Evolutionary conservation across 2,329 filamentous ascomycete genomes (phyloP).

Genomic region (Microdochium paspali): DNA sequence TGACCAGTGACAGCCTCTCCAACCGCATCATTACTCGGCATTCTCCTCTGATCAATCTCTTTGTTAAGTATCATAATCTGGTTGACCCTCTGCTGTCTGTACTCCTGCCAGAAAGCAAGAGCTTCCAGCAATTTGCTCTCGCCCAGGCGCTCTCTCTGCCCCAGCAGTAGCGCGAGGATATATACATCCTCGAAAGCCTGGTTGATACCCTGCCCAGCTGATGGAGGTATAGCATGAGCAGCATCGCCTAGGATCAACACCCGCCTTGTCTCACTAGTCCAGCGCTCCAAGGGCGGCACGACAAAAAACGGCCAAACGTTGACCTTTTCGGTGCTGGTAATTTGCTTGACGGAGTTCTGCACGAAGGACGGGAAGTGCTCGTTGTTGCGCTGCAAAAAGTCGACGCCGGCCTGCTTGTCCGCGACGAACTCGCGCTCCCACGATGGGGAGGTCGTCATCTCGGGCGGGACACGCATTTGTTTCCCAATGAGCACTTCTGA

Average conservation of each 20-base stretch:
- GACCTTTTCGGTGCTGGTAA: conserved; percentile 20
- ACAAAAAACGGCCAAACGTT: conserved; percentile 35
- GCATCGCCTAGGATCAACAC: conserved; percentile 37
- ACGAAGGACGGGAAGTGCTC: conserved; percentile 25
- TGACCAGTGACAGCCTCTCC: conserved; percentile 12
- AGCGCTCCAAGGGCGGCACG: conserved; percentile 29
- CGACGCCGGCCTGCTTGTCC: conserved; percentile 16
- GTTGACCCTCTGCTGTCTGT: conserved; percentile 36
- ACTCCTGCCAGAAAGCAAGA: conserved; percentile 32
- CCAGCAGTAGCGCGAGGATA: conserved; percentile 29
- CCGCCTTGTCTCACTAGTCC: conserved; percentile 22
- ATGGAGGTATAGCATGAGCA: conserved; percentile 37
- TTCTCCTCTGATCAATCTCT: conserved; percentile 34
- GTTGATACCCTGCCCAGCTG: conserved; percentile 35
- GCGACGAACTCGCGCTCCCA: conserved; percentile 3
- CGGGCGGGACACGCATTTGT: conserved; percentile 2
- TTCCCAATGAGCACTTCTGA: conserved; percentile 23
- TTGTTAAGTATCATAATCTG: conserved; percentile 35
- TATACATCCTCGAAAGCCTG: conserved; percentile 41
- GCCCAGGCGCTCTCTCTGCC: background rate
- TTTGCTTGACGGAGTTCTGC: conserved; percentile 23
- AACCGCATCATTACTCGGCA: conserved; percentile 22
- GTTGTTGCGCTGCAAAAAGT: conserved; percentile 22
- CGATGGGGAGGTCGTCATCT: background rate
- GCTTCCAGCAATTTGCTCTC: conserved; percentile 6